A percentile compares a stretch with the other conserved stretches of the same genome.
Conservation (phyloP, 2,329 filamentous ascomycete species). For the Paraphoma chrysanthemicola region DNA sequence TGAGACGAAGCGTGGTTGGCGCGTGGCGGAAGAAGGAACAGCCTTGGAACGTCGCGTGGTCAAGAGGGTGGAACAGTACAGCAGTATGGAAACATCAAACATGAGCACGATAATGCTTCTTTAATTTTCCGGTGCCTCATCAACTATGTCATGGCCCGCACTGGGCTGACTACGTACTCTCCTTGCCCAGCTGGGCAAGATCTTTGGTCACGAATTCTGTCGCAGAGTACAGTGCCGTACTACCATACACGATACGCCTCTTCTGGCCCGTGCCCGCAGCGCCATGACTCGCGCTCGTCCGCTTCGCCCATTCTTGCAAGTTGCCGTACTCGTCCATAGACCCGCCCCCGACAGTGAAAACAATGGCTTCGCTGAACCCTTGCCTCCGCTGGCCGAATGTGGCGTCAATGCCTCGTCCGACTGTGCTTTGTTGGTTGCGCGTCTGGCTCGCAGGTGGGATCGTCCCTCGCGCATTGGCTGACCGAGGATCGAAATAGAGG, state of each 20-base stretch:
- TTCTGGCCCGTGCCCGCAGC: constrained; percentile 63
- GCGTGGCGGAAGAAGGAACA: too few species aligned
- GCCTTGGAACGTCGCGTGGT: too few species aligned
- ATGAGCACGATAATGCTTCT: too few species aligned
- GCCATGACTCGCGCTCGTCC: constrained; percentile 66
- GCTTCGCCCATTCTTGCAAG: constrained; percentile 90
- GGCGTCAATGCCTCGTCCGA: constrained; percentile 70
- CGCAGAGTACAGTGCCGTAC: constrained; percentile 75
- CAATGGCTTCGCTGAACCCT: constrained; percentile 86
- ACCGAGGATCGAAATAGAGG: constrained; percentile 95
- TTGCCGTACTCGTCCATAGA: constrained; percentile 99
- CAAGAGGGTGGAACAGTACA: too few species aligned
- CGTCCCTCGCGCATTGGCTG: constrained; percentile 88
- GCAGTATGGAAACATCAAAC: too few species aligned
- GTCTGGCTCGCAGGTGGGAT: constrained; percentile 79
- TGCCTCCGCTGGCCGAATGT: constrained; percentile 91
- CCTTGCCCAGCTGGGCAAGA: constrained; percentile 63
- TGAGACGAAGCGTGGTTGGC: too few species aligned
- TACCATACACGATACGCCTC: constrained; percentile 91
- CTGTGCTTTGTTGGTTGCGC: constrained; percentile 49
- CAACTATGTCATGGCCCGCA: too few species aligned
- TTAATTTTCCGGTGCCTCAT: too few species aligned
- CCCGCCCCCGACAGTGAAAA: constrained; percentile 91
- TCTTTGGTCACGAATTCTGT: constrained; percentile 67
- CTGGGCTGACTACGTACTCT: constrained; percentile 42